Percentiles rank a stretch among this genome's conserved stretches.
These are phyloP conservation scores for Penicillium cinerascens DNA, from an alignment of 495 filamentous ascomycete species.

Conservation along the genomic window DNA sequence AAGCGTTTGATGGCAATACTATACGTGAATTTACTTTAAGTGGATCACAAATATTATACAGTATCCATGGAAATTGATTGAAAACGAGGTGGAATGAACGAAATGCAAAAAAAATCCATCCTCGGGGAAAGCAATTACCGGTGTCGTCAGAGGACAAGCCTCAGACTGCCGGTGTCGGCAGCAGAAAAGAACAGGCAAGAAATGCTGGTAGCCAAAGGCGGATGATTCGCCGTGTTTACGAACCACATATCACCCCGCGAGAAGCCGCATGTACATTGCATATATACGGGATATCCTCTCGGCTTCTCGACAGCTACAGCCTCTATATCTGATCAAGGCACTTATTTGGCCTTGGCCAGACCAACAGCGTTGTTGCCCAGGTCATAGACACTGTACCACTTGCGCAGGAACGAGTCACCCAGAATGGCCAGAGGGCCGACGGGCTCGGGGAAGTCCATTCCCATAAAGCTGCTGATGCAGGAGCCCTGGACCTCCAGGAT, in stretches of 20 bases:
- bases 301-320: conserved; percentile 12
- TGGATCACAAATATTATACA: not conserved
- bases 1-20: not conserved
- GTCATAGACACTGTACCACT: conserved; percentile 97
- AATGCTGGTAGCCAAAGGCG: conserved; percentile 10
- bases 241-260: conserved; percentile 2
- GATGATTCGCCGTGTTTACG: conserved; percentile 1
- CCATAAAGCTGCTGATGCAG: conserved; percentile 97
- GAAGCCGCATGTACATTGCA: conserved; percentile 10
- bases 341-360: conserved; percentile 76
- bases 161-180: conserved; percentile 1
- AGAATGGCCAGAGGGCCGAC: conserved; percentile 92
- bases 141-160: conserved; percentile 6
- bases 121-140: conserved; percentile 10
- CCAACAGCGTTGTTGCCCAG: conserved; percentile 80
- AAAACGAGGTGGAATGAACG: conserved; percentile 5
- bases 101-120: conserved; percentile 18
- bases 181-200: conserved; percentile 3
- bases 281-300: conserved; percentile 22
- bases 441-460: conserved; percentile 93
- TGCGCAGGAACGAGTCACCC: conserved; percentile 95
- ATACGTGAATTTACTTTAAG: not conserved
- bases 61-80: not conserved
- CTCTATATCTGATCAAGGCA: not conserved
- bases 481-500: conserved; percentile 91